Evolutionary conservation across 2,329 filamentous ascomycete species (phyloP), one percentile per base, ranked within the genome.

Genomic region (Colletotrichum cuscutae): DNA sequence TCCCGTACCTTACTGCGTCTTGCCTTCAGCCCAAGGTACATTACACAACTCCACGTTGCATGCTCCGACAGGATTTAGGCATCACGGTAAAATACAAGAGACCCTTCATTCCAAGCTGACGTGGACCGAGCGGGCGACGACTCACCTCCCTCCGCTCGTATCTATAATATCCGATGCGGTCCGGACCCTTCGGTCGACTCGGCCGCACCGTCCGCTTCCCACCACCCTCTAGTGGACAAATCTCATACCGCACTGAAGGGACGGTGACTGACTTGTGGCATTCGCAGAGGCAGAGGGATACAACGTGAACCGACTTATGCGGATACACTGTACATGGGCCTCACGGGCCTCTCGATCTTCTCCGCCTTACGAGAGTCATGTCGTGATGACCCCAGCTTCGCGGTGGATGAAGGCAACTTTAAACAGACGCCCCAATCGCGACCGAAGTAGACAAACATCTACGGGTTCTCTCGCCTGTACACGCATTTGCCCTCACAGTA

Each of bases 131-230:
- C 37, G 49, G 56, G 28, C 68, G 11, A 6, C 13, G 11, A 6
- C 13, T 58, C 63, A n/a, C 22, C 11, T 37, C 52, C 26, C 57
- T 26, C 28, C 22, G 15, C 19, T 35, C 19, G 30, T 26, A 13
- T 8, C 1, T 24, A 15, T 19, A 26, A 4, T 3, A 54, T 49
- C 64, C 63, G 64, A 56, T 19, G 32, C 52, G 37, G 37, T 30
- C 52, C 63, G 69, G 56, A 58, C 52, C 19, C 22, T 61, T 56
- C 69, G 64, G 69, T 32, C 64, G 49, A 15, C 37, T 52, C 62
- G 1, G 22, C 68, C 54, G 53, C 37, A 52, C 15, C 68, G 1
- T 19, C 54, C 56, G 19, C 22, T 24, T 68, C 26, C 11, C 49
- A 57, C 30, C 61, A 28, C 35, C 46, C 61, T 19, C 11, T 5